Base-by-base conservation (phyloP, 176 grass and related monocot species). In the Aegilops bicornis region DNA sequence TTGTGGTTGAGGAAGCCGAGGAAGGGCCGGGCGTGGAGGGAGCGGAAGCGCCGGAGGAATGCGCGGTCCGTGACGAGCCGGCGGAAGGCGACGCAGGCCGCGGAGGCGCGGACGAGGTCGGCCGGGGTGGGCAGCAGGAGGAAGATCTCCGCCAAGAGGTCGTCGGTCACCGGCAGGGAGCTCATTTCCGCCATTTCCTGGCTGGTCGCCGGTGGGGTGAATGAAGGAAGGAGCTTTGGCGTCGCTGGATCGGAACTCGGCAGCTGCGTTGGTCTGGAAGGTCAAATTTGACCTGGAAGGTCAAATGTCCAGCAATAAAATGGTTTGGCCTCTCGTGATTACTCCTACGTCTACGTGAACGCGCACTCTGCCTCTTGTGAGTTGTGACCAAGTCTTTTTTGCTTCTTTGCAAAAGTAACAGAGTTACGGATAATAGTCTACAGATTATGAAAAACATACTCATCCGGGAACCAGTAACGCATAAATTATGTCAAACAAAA, bases 31-130 rank as follows among this genome's bases (percentile, higher is more conserved):
- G 85, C n/a, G 80, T 84, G 80, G 84, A 83, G 89, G 19, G 75
- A 36, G 45, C 75, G 84, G 89, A 74, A 84, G 67, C 84, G 85
- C 43, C 59, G 80, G 84, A 90, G 89, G 85, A 90, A 87, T 25
- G 56, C 4, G 80, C 60, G 45, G 76, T 80, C 85, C 10, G 59
- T 65, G 75, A 60, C 33, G 75, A 87, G 7, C 10, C 80, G 74
- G 33, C 84, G 67, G 67, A 73, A 90, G 33, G 67, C 50, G 33
- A 83, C 75, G 67, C 75, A 90, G 7, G 84, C 80, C 12, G 68
- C 75, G 36, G 67, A 79, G 33, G 89, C n/a, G 33, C 80, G 81
- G 9, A 79, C 58, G 35, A 84, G 81, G 80, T 87, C 81, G 27
- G 73, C 80, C 8, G 80, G 85, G 19, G 52, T 48, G 10, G 80